Evolutionary conservation across 371 early-diverging fungal species (phyloP).

Genomic region (Parasitella parasitica): DNA sequence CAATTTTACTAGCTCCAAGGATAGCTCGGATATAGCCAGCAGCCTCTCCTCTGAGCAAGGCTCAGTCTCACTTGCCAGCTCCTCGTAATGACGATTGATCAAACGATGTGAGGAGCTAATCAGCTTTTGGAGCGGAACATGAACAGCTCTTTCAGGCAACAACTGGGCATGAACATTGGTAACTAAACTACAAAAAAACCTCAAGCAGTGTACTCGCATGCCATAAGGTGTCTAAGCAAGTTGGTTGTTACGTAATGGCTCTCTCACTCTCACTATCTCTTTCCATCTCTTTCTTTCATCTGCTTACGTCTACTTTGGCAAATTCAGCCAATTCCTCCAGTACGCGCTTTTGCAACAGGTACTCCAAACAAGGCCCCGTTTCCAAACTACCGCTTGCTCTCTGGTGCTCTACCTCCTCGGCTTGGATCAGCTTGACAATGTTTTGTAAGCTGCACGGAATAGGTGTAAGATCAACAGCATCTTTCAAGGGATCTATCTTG

Average conservation of each 20-base stretch:
- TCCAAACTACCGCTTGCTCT: conserved; percentile 46
- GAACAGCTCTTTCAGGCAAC: conserved; percentile 53
- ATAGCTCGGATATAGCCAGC: conserved; percentile 46
- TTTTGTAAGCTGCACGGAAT: conserved; percentile 47
- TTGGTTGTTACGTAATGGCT: not conserved
- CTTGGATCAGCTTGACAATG: conserved; percentile 50
- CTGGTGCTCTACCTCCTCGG: conserved; percentile 49
- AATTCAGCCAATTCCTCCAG: conserved; percentile 52
- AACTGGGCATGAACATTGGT: conserved; percentile 54
- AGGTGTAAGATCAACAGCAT: conserved; percentile 52
- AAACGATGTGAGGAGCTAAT: conserved; percentile 52
- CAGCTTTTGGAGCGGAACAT: conserved; percentile 51
- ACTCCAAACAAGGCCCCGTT: conserved; percentile 54
- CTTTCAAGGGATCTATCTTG: conserved; percentile 44
- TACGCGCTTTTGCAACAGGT: conserved; percentile 46
- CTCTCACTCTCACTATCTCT: no score
- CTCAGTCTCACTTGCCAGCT: conserved; percentile 34
- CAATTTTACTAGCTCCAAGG: conserved; percentile 49
- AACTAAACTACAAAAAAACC: conserved; percentile 49
- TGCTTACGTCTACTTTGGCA: conserved; percentile 51
- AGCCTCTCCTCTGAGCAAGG: conserved; percentile 44
- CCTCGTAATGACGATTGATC: conserved; percentile 49
- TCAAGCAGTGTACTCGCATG: conserved; percentile 52
- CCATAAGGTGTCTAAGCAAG: conserved; percentile 47
- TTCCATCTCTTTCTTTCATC: not conserved